Conservation (phyloP, 2,329 filamentous ascomycete species). For the Fusarium sp. region DNA sequence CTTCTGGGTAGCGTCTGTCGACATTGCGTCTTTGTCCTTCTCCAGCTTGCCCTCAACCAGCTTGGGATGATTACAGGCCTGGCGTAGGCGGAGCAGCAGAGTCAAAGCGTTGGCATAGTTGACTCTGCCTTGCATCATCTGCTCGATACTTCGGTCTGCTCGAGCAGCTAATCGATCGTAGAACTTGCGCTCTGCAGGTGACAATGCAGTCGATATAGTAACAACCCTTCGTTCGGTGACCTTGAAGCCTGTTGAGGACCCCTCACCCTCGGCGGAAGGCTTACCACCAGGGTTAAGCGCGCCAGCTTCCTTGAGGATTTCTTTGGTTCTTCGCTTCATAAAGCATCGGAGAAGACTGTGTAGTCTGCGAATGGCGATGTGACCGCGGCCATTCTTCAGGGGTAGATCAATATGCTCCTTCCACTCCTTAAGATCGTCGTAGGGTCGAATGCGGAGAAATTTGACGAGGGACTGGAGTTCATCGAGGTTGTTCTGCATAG, state of each 20-base stretch:
- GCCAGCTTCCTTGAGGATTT: slow-evolving; percentile 89
- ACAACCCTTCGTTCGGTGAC: slow-evolving; percentile 92
- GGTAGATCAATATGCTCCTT: slow-evolving; percentile 90
- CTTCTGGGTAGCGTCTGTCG: slow-evolving; percentile 67
- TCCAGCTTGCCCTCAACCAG: slow-evolving; percentile 86
- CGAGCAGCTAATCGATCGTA: slow-evolving; percentile 86
- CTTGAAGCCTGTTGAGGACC: slow-evolving; percentile 77
- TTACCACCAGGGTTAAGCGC: slow-evolving; percentile 82
- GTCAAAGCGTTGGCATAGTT: slow-evolving; percentile 96
- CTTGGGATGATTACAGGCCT: slow-evolving; percentile 94
- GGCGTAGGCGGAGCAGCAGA: slow-evolving; percentile 86
- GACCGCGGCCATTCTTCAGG: slow-evolving; percentile 88
- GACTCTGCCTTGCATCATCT: slow-evolving; percentile 85
- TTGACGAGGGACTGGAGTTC: slow-evolving; percentile 93
- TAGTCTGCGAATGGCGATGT: slow-evolving; percentile 86
- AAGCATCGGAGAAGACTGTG: slow-evolving; percentile 89
- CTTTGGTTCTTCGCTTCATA: slow-evolving; percentile 99
- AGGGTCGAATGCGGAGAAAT: slow-evolving; percentile 92
- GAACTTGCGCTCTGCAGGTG: slow-evolving; percentile 82
- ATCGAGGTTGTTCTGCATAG: slow-evolving; percentile 98
- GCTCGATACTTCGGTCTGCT: slow-evolving; percentile 85
- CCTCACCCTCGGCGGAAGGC: slow-evolving; percentile 59
- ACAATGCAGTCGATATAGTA: slow-evolving; percentile 80
- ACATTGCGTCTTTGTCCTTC: slow-evolving; percentile 86
- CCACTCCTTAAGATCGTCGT: slow-evolving; percentile 87